Evolutionary conservation across 1,139 yeast genomes (phyloP), one percentile per base, ranked within the genome.

Genomic region (Pneumocystis canis): DNA sequence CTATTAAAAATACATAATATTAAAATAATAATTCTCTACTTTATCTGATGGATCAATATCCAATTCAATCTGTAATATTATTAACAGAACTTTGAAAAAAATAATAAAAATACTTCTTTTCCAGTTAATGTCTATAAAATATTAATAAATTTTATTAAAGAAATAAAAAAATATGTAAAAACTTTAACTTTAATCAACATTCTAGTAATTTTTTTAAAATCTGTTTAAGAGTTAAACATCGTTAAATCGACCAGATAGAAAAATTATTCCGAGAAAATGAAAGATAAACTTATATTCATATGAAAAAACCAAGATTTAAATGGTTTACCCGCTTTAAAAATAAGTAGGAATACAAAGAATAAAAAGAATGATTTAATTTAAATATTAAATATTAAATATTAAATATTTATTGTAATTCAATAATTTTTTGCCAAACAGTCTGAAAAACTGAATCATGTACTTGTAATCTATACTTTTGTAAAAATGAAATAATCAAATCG

Each of bases 1-100:
- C 16, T 18, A 20, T 30, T 32, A 56, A 14, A n/a, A 30, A 20
- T n/a, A 39, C 14, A 60, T 5, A 9, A 7, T 11, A 32, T 31
- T 14, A 14, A 31, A 61, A 56, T 1, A 32, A 28, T 28, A 18
- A 31, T 35, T 30, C 31, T 73, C 79, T 69, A 80, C 82, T 71
- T 80, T 83, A 71, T 89, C 95, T 9, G 81, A 73, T 61, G 89
- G 84, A 69, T 87, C 92, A 61, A 89, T 82, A 69, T 86, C 90
- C 64, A 89, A 83, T 66, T 87, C 83, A 71, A 88, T 88, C 82
- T 82, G 72, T 56, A 61, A 61, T 60, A 61, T 25, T 63, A 63
- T 63, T n/a, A 60, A 56, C 30, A 31, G 35, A 37, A 37, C n/a
- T 28, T 60, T 18, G 7, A 18, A 33, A 37, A 41, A 41, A 18